A percentile compares a stretch with the other conserved stretches of the same genome.
Evolutionary conservation across 2,329 filamentous ascomycete genomes (phyloP).

Genomic region (Neophaeococcomyces aloes): DNA sequence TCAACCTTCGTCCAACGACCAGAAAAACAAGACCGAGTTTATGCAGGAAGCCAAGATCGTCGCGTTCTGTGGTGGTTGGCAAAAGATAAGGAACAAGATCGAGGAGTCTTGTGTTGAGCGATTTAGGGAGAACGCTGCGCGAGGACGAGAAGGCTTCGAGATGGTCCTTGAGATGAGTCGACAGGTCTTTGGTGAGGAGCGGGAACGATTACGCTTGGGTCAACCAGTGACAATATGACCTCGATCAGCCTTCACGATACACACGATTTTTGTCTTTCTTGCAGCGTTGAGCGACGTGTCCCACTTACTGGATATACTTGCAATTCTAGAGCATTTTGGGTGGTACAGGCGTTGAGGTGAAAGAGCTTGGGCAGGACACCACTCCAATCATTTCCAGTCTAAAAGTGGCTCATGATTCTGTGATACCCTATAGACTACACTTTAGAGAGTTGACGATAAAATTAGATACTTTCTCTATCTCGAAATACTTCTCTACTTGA

Average conservation of each 20-base stretch:
- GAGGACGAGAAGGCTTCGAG: conserved; percentile 91
- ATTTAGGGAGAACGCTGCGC: conserved; percentile 83
- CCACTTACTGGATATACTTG: not conserved
- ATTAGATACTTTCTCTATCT: conserved; percentile 3
- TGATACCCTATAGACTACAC: conserved; percentile 3
- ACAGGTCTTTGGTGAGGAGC: conserved; percentile 82
- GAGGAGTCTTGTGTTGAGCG: conserved; percentile 82
- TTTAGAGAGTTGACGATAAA: conserved; percentile 2
- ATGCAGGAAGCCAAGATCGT: conserved; percentile 86
- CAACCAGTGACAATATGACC: conserved; percentile 12
- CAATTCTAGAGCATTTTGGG: not conserved
- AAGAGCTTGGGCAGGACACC: not conserved
- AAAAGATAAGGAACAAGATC: conserved; percentile 91
- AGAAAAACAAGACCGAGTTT: conserved; percentile 60
- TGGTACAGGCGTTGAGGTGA: not conserved
- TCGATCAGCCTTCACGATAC: not conserved
- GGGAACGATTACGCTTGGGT: conserved; percentile 43
- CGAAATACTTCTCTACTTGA: too few relatives aligned
- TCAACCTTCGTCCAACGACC: conserved; percentile 46
- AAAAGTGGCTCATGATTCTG: not conserved
- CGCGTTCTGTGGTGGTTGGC: conserved; percentile 90
- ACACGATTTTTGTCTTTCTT: not conserved
- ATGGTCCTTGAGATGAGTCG: conserved; percentile 86
- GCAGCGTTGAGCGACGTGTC: not conserved
- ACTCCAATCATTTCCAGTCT: not conserved